Evolutionary conservation across 768 basidiomycete species (phyloP), one percentile per base, ranked within the genome.

Genomic region (Goffeauzyma gilvescens): DNA sequence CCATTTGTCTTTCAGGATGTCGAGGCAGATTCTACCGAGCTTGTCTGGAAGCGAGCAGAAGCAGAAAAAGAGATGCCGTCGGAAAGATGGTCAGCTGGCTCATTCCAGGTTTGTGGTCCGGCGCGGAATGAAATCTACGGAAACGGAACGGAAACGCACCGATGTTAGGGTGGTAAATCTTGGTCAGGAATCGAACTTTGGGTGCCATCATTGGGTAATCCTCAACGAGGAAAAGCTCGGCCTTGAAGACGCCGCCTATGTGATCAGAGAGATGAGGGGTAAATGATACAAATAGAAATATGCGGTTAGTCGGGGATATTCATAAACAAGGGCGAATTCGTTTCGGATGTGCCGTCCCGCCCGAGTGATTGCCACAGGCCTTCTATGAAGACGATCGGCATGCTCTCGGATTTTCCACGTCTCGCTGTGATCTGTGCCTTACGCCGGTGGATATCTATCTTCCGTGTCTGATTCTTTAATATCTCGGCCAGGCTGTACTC

Each of bases 1-100:
- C 93, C 93, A 98, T 71, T 96, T 96, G 66, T 98, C 93, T 72
- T 98, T 98, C 58, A 98, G 69, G 57, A 98, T 96, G 63, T 98
- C 93, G 44, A 98, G 68, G 65, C 93, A 98, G 66, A 98, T 98
- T 15, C 93, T 76, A 26, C 93, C 93, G 23, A 98, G 79, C 66
- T 98, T 98, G 66, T 98, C 90, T 96, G 31, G 14, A 5, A 20
- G 17, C 5, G 28, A 27, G 13, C 4, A 23, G 20, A 5, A 14
- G 14, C 14, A 35, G 28, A 38, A 20, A 34, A 10, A 24, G 28
- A 41, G 14, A 31, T 18, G 23, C n/a, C n/a, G n/a, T n/a, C n/a
- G n/a, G n/a, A 30, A 13, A 30, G 10, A 26, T 38, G 24, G 24
- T 38, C 21, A 38, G 34, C 18, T 36, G 20, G 13, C 12, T n/a